Evolutionary conservation across 805 yeast genomes (phyloP), one percentile per base, ranked within the genome.

Genomic region (Candida sithepensis): DNA sequence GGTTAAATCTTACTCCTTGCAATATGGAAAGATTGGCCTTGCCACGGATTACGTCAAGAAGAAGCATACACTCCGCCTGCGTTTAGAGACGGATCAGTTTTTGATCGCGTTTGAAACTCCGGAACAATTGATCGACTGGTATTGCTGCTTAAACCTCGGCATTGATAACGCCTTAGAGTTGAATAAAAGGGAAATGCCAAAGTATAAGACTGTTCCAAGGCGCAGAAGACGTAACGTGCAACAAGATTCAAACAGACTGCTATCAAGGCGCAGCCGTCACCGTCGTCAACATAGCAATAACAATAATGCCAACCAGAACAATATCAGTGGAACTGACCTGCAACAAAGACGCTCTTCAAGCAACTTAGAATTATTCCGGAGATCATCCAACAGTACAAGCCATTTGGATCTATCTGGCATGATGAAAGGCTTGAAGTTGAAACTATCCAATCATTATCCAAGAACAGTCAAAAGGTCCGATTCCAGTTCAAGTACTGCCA

Each of bases 11-110:
- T 91, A 81, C 64, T 82, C 96, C 2, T 72, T 92, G 34, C 98
- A 94, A 65, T 83, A 84, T 66, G 91, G 94, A 12, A 82, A 76
- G 57, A 68, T 88, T 40, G 99, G 99, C 0, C 70, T 89, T 13
- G 97, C 98, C 0, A 73, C 80, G 2, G 99, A 92, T 66, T 89
- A 89, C 65, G 77, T 75, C 48, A 88, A 89, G 63, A 78, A 77
- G 53, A 73, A 78, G 16, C 77, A 81, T 59, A 88, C 84, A 4
- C 65, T 90, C 36, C 70, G 99, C 43, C 56, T 92, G 16, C 77
- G 99, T 19, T 77, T 85, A 33, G 98, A 92, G 66, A 78, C 84
- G 36, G 90, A 88, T 64, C 98, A 92, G 64, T 75, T 88, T 51
- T 63, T 92, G 38, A 54, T 92, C 2, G 81, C 79, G 47, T 88